These are phyloP conservation scores for Parachaetomium inaequale DNA, from an alignment of 495 filamentous ascomycete species.

Conservation along the genomic window DNA sequence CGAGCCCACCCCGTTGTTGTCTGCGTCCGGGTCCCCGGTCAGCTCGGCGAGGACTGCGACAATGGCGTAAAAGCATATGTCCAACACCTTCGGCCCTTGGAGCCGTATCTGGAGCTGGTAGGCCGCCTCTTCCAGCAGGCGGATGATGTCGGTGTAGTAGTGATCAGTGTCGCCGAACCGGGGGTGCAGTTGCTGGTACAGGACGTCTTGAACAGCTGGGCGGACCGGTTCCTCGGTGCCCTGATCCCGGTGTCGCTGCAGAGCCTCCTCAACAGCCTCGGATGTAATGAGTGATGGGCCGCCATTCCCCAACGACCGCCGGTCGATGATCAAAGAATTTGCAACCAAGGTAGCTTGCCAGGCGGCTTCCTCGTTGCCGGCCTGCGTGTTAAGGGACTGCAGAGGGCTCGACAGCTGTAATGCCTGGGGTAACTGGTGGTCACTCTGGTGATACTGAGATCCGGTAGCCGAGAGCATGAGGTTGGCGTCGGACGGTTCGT, in stretches of 20 bases:
- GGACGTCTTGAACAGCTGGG: conserved; percentile 16
- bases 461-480: conserved; percentile 9
- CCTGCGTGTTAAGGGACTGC: neutral
- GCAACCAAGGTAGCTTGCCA: conserved; percentile 13
- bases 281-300: neutral
- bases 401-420: neutral
- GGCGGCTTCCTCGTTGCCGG: conserved; percentile 11
- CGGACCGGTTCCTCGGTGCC: neutral
- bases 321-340: neutral
- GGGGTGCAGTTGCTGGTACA: conserved; percentile 7
- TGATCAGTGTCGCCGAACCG: neutral
- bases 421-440: neutral
- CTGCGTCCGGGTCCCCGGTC: neutral
- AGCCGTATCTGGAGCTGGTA: conserved; percentile 21
- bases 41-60: conserved; percentile 6
- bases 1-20: neutral
- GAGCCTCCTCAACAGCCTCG: conserved; percentile 3
- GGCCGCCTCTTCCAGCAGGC: conserved; percentile 21
- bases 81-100: conserved; percentile 11
- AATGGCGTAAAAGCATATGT: conserved; percentile 18
- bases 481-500: neutral
- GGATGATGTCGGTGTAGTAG: neutral
- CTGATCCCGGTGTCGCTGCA: neutral
- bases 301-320: too few species aligned
- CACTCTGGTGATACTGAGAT: conserved; percentile 5